Conservation (phyloP, 2,329 filamentous ascomycete genomes). For the Pseudofabraea citricarpa region DNA sequence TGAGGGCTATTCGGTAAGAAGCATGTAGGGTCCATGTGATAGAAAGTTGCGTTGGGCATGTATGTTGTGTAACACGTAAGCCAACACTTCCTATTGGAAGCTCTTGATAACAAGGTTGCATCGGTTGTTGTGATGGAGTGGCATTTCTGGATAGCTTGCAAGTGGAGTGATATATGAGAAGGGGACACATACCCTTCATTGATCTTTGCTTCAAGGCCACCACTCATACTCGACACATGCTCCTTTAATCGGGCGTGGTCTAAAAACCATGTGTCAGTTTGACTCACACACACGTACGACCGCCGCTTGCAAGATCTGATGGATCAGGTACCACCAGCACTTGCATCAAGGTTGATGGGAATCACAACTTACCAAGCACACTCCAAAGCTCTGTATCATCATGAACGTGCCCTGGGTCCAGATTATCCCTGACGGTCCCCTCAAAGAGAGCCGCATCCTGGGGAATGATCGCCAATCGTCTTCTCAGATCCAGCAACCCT, state of each 20-base stretch:
- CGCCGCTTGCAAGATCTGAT: conserved; percentile 21
- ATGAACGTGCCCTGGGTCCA: conserved; percentile 90
- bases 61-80: not conserved
- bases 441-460: conserved; percentile 97
- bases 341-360: not conserved
- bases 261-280: no score
- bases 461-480: conserved; percentile 91
- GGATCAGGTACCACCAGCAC: conserved; percentile 17
- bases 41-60: not conserved
- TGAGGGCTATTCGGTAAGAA: not conserved
- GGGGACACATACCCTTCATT: conserved; percentile 76
- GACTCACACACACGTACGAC: no score
- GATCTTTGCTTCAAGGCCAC: conserved; percentile 83
- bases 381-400: conserved; percentile 98
- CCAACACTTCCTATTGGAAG: not conserved
- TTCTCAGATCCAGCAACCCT: conserved; percentile 80
- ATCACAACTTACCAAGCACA: conserved; percentile 74
- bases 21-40: conserved; percentile 2
- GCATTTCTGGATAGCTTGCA: not conserved
- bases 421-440: conserved; percentile 87
- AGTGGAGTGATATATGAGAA: conserved; percentile 5
- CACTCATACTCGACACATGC: conserved; percentile 79
- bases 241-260: conserved; percentile 94
- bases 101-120: not conserved
- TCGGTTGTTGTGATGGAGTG: not conserved